phyloP scores from a whole-genome alignment of 2,329 filamentous ascomycete species.

The Celoporthe dispersa region DNA sequence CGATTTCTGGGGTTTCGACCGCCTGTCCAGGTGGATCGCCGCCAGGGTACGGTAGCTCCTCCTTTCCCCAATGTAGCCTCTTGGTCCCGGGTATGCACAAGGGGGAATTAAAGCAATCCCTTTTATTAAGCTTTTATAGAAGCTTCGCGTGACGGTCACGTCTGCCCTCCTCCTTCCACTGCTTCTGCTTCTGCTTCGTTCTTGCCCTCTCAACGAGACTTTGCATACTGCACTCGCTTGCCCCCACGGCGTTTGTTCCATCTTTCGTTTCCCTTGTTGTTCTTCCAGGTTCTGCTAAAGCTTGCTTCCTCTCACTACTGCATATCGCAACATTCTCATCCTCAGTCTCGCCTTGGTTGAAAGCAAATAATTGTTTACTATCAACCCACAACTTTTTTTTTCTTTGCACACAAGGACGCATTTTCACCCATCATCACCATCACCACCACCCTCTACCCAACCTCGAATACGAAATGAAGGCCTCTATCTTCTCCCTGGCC shows the following conservation, averaged over 20 bases:
- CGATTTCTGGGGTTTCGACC: not conserved
- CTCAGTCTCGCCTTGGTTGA: not conserved
- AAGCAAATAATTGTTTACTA: not conserved
- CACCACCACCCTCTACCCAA: slow-evolving; percentile 1
- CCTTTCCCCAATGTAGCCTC: slow-evolving; percentile 5
- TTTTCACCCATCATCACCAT: slow-evolving; percentile 1
- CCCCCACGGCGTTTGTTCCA: not conserved
- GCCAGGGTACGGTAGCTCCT: slow-evolving; percentile 4
- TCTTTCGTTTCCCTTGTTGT: slow-evolving; percentile 12
- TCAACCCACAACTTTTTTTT: too few species aligned
- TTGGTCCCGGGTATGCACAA: slow-evolving; percentile 12
- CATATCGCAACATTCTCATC: slow-evolving; percentile 6
- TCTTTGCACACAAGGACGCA: not conserved
- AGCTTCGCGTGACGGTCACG: slow-evolving; percentile 13
- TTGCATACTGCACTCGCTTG: slow-evolving; percentile 18
- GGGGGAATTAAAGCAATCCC: slow-evolving; percentile 5
- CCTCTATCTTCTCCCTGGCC: slow-evolving; percentile 45
- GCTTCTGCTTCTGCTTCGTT: not conserved
- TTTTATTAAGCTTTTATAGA: slow-evolving; percentile 23
- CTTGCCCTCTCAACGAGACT: slow-evolving; percentile 16
- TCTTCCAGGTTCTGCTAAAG: slow-evolving; percentile 11
- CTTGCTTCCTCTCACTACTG: not conserved
- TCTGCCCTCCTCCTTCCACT: slow-evolving; percentile 7
- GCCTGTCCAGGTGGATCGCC: not conserved
- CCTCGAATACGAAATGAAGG: slow-evolving; percentile 46